Percentiles rank a stretch among this genome's conserved stretches.
Evolutionary conservation across 352 stramenopile species (phyloP).

Genomic region (Globisporangium polare): DNA sequence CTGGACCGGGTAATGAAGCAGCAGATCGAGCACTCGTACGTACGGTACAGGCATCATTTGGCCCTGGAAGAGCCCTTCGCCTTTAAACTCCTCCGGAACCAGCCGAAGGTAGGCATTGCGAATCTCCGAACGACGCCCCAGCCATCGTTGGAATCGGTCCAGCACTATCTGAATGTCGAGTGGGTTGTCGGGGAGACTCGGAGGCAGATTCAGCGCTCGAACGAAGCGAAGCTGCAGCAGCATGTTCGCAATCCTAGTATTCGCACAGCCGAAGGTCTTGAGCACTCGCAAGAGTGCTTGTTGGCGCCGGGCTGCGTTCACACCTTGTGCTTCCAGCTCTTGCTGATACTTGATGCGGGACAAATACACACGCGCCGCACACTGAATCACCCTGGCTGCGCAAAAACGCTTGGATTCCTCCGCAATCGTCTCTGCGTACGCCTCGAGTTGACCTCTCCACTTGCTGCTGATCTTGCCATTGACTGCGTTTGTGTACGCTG

Average conservation of each 20-base stretch:
- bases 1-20: slow-evolving; percentile 61
- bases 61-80: slow-evolving; percentile 25
- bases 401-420: slow-evolving; percentile 66
- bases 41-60: slow-evolving; percentile 51
- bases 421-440: slow-evolving; percentile 57
- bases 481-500: slow-evolving; percentile 31
- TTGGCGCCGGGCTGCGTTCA: slow-evolving; percentile 59
- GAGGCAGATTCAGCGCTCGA: slow-evolving; percentile 42
- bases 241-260: slow-evolving; percentile 63
- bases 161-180: slow-evolving; percentile 54
- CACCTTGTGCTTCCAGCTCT: slow-evolving; percentile 63
- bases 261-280: slow-evolving; percentile 51
- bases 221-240: slow-evolving; percentile 70
- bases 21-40: slow-evolving; percentile 47
- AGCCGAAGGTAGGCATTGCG: slow-evolving; percentile 44
- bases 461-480: slow-evolving; percentile 34
- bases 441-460: slow-evolving; percentile 55
- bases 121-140: slow-evolving; percentile 52
- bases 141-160: slow-evolving; percentile 46
- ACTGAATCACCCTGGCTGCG: slow-evolving; percentile 71
- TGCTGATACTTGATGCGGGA: slow-evolving; percentile 52
- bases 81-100: slow-evolving; percentile 49
- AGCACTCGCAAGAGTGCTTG: slow-evolving; percentile 46
- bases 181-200: slow-evolving; percentile 48
- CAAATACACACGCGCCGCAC: slow-evolving; percentile 63